phyloP scores from a whole-genome alignment of 2,329 filamentous ascomycete genomes.

The Colletotrichum sp. region DNA sequence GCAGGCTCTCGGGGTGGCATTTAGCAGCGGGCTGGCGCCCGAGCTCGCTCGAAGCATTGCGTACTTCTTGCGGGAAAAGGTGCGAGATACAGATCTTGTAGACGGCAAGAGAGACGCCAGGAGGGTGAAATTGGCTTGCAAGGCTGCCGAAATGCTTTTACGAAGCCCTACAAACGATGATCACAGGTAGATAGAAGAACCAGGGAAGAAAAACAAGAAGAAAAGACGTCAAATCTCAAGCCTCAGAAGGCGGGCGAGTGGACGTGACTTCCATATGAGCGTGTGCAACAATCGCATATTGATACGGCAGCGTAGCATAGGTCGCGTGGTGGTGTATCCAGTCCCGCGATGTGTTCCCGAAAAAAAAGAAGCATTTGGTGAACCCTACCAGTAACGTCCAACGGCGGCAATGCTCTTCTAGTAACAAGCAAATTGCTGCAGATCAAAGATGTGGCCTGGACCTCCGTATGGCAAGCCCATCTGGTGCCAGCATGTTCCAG shows the following conservation, averaged over 20 bases:
- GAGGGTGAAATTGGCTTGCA: constrained; percentile 53
- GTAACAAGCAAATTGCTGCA: not conserved
- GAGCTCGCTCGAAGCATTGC: constrained; percentile 76
- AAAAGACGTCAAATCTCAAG: not conserved
- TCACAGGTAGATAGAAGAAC: not conserved
- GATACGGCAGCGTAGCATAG: not conserved
- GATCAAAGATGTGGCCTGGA: not conserved
- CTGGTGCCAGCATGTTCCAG: not conserved
- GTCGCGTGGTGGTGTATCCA: not conserved
- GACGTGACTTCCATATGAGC: not conserved
- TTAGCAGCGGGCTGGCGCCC: constrained; percentile 43
- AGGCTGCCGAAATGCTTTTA: constrained; percentile 44
- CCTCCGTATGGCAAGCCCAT: not conserved
- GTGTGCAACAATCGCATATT: not conserved
- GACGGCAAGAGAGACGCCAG: constrained; percentile 52
- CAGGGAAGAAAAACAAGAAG: not conserved
- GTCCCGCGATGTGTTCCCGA: not conserved
- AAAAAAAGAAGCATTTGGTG: not conserved
- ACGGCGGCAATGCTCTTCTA: not conserved
- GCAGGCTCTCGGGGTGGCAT: constrained; percentile 1
- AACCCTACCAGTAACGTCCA: not conserved
- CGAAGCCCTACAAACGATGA: constrained; percentile 23
- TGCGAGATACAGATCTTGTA: constrained; percentile 68
- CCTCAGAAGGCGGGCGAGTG: not conserved
- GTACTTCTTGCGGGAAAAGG: constrained; percentile 79